phyloP scores from a whole-genome alignment of 495 filamentous ascomycete genomes.

The Talaromyces adpressus region DNA sequence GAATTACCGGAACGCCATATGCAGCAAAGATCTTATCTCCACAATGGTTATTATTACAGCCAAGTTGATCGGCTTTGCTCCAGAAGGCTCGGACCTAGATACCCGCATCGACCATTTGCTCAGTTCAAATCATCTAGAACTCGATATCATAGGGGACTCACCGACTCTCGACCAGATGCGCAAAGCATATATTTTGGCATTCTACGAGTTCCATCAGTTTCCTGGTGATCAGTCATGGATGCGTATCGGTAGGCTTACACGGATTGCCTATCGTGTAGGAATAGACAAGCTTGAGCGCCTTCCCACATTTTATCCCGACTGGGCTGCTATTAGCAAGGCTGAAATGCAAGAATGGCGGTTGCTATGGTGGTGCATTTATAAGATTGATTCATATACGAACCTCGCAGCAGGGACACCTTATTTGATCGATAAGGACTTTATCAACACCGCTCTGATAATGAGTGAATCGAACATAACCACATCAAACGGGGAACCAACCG shows the following conservation, averaged over 20 bases:
- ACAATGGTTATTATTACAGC: background rate
- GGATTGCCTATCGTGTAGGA: background rate
- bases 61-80: background rate
- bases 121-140: background rate
- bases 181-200: background rate
- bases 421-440: background rate
- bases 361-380: conserved; percentile 3
- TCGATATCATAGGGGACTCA: background rate
- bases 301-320: background rate
- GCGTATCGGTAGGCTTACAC: background rate
- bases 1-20: background rate
- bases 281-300: background rate
- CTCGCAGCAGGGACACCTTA: background rate
- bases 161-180: background rate
- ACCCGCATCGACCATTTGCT: background rate
- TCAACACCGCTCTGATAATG: background rate
- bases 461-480: background rate
- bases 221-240: conserved; percentile 1
- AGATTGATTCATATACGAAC: conserved; percentile 1
- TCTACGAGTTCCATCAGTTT: conserved; percentile 3
- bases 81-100: background rate
- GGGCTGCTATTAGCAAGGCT: background rate
- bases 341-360: background rate
- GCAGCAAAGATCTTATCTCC: background rate
- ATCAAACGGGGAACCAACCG: background rate